Evolutionary conservation across 176 grass and related monocot species (phyloP), one percentile per base, ranked within the genome.

Genomic region (Eremochloa ophiuroides): DNA sequence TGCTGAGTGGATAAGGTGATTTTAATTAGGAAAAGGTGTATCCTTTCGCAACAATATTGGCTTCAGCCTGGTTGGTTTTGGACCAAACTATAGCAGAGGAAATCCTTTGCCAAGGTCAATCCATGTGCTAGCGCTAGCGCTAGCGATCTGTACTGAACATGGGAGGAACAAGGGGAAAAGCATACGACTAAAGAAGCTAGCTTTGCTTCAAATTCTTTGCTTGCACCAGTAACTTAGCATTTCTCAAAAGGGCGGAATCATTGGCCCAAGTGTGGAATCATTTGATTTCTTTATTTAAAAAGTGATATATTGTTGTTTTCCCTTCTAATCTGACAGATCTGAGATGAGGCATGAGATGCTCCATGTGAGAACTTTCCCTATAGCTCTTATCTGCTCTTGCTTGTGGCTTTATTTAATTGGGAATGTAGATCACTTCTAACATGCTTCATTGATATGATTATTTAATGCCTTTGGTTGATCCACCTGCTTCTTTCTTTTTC

Each of bases 191-290:
- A 89, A 89, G 83, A 46, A 30, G 23, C 47, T 73, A 30, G 38
- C 79, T 86, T 90, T 90, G 67, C 66, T 82, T 89, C 66, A 82
- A 61, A 86, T 90, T 74, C 67, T 68, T 90, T 90, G 20, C 88
- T 66, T 86, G 83, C 39, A 20, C 31, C 51, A 48, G 79, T 79
- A 79, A 62, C 74, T 78, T 82, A 65, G 67, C 78, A 86, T 90
- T 56, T 39, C n/a, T 78, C 55, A 26, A 60, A 78, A 82, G 61
- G 38, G 68, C 28, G 58, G 44, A 82, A 86, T 86, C 79, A 56
- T 86, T 86, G 66, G 74, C 67, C 35, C 83, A 40, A 86, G 47
- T 82, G 60, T 73, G 66, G 83, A 82, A 86, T 79, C 79, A 90
- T 73, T 74, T 85, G 78, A 82, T 74, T 82, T 79, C 58, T 77